Conservation (phyloP, 2,329 filamentous ascomycete species). For the Nemania abortiva region DNA sequence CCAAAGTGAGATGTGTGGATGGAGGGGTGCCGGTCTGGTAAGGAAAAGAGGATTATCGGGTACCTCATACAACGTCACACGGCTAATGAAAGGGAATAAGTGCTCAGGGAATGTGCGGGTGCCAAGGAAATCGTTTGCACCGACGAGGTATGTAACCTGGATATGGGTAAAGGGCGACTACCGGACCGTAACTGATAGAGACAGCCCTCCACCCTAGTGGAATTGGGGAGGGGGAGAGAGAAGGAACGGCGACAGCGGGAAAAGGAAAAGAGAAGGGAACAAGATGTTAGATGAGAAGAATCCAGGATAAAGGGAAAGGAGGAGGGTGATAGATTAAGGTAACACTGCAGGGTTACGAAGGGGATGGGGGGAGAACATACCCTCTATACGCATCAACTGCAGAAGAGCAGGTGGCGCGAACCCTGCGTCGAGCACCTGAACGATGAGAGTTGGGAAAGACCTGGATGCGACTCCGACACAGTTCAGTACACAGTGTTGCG, state of each 20-base stretch:
- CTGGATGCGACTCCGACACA: conserved; percentile 30
- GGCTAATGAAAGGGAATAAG: conserved; percentile 29
- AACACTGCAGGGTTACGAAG: conserved; percentile 45
- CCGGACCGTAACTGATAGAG: conserved; percentile 43
- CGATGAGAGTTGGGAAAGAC: conserved; percentile 26
- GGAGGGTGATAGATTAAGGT: conserved; percentile 48
- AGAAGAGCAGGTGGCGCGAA: conserved; percentile 45
- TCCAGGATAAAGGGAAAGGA: conserved; percentile 44
- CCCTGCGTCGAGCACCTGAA: conserved; percentile 42
- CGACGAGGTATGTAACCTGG: conserved; percentile 34
- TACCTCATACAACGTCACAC: conserved; percentile 24
- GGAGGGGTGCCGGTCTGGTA: conserved; percentile 1
- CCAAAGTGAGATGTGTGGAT: conserved; percentile 19
- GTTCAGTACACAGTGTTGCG: conserved; percentile 38
- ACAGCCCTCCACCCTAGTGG: conserved; percentile 46
- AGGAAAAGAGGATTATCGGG: conserved; percentile 28
- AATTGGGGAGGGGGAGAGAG: conserved; percentile 40
- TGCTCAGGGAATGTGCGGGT: conserved; percentile 18
- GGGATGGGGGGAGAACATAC: conserved; percentile 38
- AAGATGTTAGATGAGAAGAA: conserved; percentile 37
- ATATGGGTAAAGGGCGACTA: conserved; percentile 42
- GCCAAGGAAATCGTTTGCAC: conserved; percentile 42
- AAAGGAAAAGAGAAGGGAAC: conserved; percentile 41
- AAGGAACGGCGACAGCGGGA: conserved; percentile 47
- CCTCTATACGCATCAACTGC: conserved; percentile 32